These are phyloP conservation scores for Citrullus mucosospermus DNA, from an alignment of 306 rosid genomes.

Conservation along the genomic window DNA sequence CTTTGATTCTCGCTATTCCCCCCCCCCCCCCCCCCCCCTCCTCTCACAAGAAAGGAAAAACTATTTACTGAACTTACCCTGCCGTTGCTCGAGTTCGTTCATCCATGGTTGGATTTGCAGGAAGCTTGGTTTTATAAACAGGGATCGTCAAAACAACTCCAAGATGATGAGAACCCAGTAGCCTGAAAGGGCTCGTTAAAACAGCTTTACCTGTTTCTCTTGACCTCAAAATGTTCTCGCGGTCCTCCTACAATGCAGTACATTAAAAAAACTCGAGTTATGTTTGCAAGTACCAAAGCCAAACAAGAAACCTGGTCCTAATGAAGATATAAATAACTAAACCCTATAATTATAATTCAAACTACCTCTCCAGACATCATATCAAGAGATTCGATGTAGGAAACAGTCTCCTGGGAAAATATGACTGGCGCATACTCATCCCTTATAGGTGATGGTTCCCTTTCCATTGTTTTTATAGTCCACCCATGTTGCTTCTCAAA, in stretches of 20 bases:
- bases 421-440: slow-evolving; percentile 98
- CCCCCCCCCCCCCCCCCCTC: background rate
- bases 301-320: background rate
- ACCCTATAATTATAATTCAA: background rate
- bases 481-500: slow-evolving; percentile 83
- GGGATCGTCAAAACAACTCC: slow-evolving; percentile 98
- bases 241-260: slow-evolving; percentile 57
- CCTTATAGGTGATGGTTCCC: slow-evolving; percentile 54
- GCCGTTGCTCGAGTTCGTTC: slow-evolving; percentile 68
- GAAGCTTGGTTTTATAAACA: slow-evolving; percentile 80
- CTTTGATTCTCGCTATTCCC: background rate
- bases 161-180: slow-evolving; percentile 88
- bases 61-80: slow-evolving; percentile 43
- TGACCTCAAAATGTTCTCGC: slow-evolving; percentile 90
- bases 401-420: slow-evolving; percentile 75
- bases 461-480: slow-evolving; percentile 89
- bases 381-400: slow-evolving; percentile 81
- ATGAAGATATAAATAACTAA: background rate
- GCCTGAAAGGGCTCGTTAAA: slow-evolving; percentile 87
- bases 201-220: slow-evolving; percentile 97
- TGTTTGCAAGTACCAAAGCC: background rate
- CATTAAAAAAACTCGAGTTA: background rate
- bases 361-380: slow-evolving; percentile 99
- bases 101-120: slow-evolving; percentile 46
- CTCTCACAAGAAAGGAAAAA: background rate